A percentile compares a stretch with the other conserved stretches of the same genome.
These are phyloP conservation scores for Pseudisothecium myosuroides DNA, from an alignment of 225 moss, liverwort and hornwort species.

Conservation along the genomic window DNA sequence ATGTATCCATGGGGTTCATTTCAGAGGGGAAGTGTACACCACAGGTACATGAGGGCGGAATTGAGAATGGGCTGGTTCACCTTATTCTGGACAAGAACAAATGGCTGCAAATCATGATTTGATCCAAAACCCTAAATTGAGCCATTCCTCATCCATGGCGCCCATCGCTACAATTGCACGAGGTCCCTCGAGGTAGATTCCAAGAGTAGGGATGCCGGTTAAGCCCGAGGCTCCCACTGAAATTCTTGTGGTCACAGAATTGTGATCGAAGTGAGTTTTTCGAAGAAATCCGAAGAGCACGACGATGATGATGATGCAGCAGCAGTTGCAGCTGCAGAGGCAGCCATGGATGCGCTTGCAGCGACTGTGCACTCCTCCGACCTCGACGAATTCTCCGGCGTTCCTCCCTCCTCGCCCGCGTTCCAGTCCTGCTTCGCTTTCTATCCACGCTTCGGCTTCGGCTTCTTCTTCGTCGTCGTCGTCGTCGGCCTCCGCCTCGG, in stretches of 20 bases:
- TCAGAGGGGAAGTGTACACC: not conserved
- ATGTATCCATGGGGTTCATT: not conserved
- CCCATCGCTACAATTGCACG: not conserved
- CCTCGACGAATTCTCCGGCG: not conserved
- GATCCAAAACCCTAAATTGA: not conserved
- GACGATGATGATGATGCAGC: slow-evolving; percentile 26
- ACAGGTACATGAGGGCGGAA: not conserved
- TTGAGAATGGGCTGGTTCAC: not conserved
- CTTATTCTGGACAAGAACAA: not conserved
- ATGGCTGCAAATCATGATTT: not conserved
- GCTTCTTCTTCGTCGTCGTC: not conserved
- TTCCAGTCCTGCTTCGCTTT: slow-evolving; percentile 1
- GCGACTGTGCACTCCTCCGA: slow-evolving; percentile 14
- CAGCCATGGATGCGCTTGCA: slow-evolving; percentile 38
- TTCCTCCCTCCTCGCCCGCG: not conserved
- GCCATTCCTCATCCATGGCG: no score
- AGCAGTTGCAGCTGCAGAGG: slow-evolving; percentile 39
- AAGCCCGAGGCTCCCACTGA: not conserved
- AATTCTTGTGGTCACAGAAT: no score
- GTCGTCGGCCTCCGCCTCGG: not conserved
- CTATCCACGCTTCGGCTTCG: not conserved
- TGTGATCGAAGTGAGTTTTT: no score
- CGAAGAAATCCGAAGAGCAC: not conserved
- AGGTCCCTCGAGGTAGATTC: not conserved
- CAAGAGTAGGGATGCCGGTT: not conserved